Conservation (phyloP, 345 rosid species). For the Eucalyptus cloeziana region DNA sequence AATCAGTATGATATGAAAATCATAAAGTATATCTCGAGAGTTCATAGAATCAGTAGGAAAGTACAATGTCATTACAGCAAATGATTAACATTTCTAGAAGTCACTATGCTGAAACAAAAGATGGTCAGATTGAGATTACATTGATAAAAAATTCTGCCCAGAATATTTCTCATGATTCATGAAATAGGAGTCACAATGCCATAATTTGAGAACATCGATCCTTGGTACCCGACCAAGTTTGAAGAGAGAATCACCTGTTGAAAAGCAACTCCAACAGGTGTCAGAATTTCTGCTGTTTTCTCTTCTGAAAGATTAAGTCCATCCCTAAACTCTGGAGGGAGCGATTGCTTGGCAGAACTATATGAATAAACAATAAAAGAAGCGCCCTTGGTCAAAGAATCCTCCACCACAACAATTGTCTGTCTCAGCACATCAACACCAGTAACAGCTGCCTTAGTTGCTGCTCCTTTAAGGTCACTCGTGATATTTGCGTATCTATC, state of each 20-base stretch:
- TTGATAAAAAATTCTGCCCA: background rate
- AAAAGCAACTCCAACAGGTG: constrained; percentile 52
- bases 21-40: background rate
- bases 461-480: constrained; percentile 40
- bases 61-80: background rate
- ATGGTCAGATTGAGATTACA: background rate
- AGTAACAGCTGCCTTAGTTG: constrained; percentile 32
- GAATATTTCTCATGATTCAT: background rate
- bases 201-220: background rate
- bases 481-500: constrained; percentile 36
- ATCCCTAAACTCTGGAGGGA: constrained; percentile 60
- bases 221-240: background rate
- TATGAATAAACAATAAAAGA: constrained; percentile 59
- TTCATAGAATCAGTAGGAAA: background rate
- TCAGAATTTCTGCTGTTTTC: constrained; percentile 27
- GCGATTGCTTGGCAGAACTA: constrained; percentile 55
- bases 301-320: constrained; percentile 62
- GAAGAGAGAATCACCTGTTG: constrained; percentile 43
- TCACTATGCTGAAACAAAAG: background rate
- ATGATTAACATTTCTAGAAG: background rate
- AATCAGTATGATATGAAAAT: background rate
- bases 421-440: constrained; percentile 60
- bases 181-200: background rate
- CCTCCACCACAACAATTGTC: constrained; percentile 49
- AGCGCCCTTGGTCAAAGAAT: constrained; percentile 45